Conservation (phyloP, 1,284 basidiomycete genomes). For the Cutaneotrichosporon sp. region DNA sequence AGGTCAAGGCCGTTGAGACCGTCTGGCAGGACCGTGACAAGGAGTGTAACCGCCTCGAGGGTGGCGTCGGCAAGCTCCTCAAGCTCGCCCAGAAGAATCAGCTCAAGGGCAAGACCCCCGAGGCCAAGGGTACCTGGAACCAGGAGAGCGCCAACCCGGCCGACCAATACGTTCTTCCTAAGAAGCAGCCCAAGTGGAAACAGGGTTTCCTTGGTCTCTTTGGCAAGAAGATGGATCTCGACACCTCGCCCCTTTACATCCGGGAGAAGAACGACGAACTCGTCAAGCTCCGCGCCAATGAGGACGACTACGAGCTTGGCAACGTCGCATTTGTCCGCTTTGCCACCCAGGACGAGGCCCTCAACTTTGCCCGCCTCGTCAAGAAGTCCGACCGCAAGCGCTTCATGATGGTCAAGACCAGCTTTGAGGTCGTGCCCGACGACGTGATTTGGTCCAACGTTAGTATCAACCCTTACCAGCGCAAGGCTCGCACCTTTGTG, state of each 20-base stretch:
- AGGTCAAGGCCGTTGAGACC: constrained; percentile 80
- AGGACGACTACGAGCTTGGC: constrained; percentile 50
- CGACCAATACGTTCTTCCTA: constrained; percentile 51
- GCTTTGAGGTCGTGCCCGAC: constrained; percentile 64
- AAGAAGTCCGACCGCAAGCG: constrained; percentile 52
- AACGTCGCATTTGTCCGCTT: constrained; percentile 83
- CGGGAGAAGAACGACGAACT: constrained; percentile 56
- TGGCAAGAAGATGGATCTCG: constrained; percentile 58
- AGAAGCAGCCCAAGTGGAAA: constrained; percentile 61
- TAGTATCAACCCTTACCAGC: constrained; percentile 58
- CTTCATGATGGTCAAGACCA: constrained; percentile 59
- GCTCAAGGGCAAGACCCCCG: constrained; percentile 52
- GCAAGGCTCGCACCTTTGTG: constrained; percentile 54
- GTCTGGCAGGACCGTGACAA: constrained; percentile 73
- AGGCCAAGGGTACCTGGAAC: constrained; percentile 47
- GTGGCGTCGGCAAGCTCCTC: constrained; percentile 74
- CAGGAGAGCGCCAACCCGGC: constrained; percentile 47
- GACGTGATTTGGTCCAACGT: constrained; percentile 88
- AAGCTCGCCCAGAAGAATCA: constrained; percentile 68
- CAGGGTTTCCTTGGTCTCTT: constrained; percentile 58
- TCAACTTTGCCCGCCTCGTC: constrained; percentile 63
- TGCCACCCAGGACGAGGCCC: constrained; percentile 65
- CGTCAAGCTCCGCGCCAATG: constrained; percentile 59
- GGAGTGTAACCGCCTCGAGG: constrained; percentile 76
- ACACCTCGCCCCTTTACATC: constrained; percentile 58